Conservation (phyloP, 768 basidiomycete genomes). For the Naematelia aurantialba region DNA sequence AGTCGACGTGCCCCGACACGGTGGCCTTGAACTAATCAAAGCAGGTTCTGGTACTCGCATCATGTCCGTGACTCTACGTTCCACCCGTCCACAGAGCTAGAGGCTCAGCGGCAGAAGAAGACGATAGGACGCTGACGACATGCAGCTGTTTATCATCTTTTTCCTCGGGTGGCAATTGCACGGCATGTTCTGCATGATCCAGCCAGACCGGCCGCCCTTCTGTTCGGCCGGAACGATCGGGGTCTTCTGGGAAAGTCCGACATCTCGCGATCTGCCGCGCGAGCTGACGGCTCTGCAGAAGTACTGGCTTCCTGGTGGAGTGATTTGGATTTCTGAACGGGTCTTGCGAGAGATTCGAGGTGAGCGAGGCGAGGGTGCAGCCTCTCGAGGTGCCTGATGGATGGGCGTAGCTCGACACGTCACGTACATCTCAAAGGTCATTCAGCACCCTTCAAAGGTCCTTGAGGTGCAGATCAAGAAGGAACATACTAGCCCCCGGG, state of each 20-base stretch:
- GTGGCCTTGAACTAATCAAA: background rate
- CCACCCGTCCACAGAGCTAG: too few species aligned
- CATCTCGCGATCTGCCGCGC: background rate
- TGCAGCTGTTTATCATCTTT: conserved; percentile 85
- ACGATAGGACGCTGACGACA: conserved; percentile 51
- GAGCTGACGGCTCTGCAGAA: conserved; percentile 33
- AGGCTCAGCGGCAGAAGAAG: too few species aligned
- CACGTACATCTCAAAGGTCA: conserved; percentile 80
- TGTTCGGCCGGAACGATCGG: conserved; percentile 82
- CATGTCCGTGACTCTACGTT: conserved; percentile 25
- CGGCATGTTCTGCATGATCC: conserved; percentile 69
- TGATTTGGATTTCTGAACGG: conserved; percentile 82
- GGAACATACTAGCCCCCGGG: conserved; percentile 74
- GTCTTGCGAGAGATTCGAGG: conserved; percentile 81
- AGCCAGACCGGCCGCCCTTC: conserved; percentile 80
- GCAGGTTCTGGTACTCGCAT: conserved; percentile 41
- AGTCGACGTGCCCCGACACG: conserved; percentile 52
- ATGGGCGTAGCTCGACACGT: conserved; percentile 63
- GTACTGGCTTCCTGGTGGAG: conserved; percentile 46
- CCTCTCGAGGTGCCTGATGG: background rate
- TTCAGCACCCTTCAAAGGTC: conserved; percentile 90
- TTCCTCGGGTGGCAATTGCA: conserved; percentile 93
- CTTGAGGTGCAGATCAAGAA: conserved; percentile 97
- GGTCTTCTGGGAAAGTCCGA: conserved; percentile 80
- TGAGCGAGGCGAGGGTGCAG: background rate